A percentile compares a stretch with the other conserved stretches of the same genome.
These are phyloP conservation scores for Pichia eremophila DNA, from an alignment of 805 yeast species.

Conservation along the genomic window DNA sequence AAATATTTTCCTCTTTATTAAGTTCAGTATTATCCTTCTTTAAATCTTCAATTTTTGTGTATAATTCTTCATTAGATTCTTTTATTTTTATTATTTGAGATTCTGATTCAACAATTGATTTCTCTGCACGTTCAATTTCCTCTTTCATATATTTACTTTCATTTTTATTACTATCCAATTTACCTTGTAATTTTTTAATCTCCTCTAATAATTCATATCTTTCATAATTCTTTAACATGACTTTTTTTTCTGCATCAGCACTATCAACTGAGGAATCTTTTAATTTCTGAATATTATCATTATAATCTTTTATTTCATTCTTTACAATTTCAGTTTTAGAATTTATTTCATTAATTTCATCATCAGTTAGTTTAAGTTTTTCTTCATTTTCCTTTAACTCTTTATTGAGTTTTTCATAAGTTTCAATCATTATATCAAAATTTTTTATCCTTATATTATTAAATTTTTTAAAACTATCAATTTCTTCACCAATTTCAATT, in stretches of 20 bases:
- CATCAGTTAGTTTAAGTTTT: constrained; percentile 22
- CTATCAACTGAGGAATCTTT: constrained; percentile 1
- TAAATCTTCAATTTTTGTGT: constrained; percentile 6
- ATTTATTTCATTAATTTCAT: constrained; percentile 20
- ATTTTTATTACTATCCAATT: constrained; percentile 37
- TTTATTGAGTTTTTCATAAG: constrained; percentile 34
- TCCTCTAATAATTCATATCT: constrained; percentile 39
- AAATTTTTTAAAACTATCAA: constrained; percentile 34
- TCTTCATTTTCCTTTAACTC: constrained; percentile 36
- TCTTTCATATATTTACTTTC: constrained; percentile 57
- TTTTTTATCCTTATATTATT: constrained; percentile 33
- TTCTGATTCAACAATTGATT: constrained; percentile 38
- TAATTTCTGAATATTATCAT: background rate
- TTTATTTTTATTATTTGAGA: constrained; percentile 19
- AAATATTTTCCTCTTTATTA: background rate
- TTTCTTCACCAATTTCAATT: constrained; percentile 37
- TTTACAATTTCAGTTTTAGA: constrained; percentile 6
- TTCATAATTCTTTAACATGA: constrained; percentile 30
- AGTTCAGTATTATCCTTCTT: constrained; percentile 6
- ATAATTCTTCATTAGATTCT: constrained; percentile 7
- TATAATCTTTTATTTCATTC: constrained; percentile 10
- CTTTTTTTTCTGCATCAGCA: constrained; percentile 11
- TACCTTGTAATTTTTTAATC: constrained; percentile 33
- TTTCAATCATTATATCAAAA: constrained; percentile 32
- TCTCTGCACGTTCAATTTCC: constrained; percentile 47